phyloP scores from a whole-genome alignment of 1,284 basidiomycete species.

The Fomitiporia mediterranea region DNA sequence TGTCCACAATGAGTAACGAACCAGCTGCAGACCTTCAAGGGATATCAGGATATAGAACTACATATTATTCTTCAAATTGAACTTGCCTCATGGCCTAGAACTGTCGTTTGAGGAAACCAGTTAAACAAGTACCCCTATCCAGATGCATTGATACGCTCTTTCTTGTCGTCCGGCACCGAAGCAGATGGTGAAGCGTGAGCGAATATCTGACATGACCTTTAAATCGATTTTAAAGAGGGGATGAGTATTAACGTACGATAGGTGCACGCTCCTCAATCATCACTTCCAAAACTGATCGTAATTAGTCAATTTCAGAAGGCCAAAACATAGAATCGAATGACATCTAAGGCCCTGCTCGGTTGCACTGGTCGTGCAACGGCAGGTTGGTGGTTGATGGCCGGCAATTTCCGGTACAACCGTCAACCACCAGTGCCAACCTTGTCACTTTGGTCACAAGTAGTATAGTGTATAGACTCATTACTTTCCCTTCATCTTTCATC shows the following conservation, averaged over 20 bases:
- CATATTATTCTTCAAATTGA: no score
- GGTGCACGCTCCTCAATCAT: slow-evolving; percentile 14
- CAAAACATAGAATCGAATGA: slow-evolving; percentile 19
- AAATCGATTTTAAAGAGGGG: background rate
- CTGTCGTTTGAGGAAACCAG: slow-evolving; percentile 20
- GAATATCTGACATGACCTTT: slow-evolving; percentile 5
- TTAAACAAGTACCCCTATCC: slow-evolving; percentile 11
- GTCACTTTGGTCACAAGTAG: no score
- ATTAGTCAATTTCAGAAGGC: slow-evolving; percentile 11
- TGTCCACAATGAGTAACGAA: slow-evolving; percentile 22
- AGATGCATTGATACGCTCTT: slow-evolving; percentile 10
- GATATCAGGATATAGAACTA: background rate
- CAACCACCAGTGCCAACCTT: no score
- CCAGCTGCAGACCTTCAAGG: slow-evolving; percentile 21
- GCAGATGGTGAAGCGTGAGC: slow-evolving; percentile 13
- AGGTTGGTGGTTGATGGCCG: no score
- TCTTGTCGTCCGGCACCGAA: slow-evolving; percentile 10
- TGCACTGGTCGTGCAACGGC: no score
- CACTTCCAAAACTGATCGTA: slow-evolving; percentile 12
- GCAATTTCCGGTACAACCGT: no score
- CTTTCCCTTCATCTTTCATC: no score
- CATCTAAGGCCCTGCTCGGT: no score
- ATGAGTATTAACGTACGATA: slow-evolving; percentile 10
- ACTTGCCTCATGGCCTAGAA: slow-evolving; percentile 16
- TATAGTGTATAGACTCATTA: no score